phyloP scores from a whole-genome alignment of 2,329 filamentous ascomycete genomes.

The Alternaria gansuensis region DNA sequence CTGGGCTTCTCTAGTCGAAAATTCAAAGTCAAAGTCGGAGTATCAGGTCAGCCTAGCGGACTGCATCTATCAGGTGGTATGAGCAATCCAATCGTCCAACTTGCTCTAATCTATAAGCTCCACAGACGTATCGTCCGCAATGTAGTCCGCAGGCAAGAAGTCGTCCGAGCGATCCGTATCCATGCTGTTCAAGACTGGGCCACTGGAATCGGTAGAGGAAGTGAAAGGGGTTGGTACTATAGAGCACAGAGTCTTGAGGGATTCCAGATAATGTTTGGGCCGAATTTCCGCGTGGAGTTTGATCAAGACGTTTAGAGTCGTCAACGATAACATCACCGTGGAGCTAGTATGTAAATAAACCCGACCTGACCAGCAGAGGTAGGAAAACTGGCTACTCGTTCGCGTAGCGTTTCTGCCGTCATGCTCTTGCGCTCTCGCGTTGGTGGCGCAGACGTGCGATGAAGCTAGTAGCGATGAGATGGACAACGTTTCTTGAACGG shows the following conservation, averaged over 20 bases:
- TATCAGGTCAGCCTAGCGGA: background rate
- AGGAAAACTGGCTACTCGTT: background rate
- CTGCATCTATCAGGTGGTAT: background rate
- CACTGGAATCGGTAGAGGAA: background rate
- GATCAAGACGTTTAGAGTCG: background rate
- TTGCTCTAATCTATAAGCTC: conserved; percentile 2
- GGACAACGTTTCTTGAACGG: background rate
- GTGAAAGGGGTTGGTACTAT: background rate
- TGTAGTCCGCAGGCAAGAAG: background rate
- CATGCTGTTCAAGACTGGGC: background rate
- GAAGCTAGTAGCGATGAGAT: background rate
- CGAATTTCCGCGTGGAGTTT: background rate
- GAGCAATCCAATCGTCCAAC: conserved; percentile 1
- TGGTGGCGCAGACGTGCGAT: conserved; percentile 2
- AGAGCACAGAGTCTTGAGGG: background rate
- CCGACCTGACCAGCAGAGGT: background rate
- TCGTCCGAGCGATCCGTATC: background rate
- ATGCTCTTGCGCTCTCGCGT: background rate
- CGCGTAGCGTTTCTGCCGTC: background rate
- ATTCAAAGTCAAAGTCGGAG: no score
- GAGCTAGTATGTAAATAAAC: background rate
- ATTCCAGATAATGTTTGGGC: background rate
- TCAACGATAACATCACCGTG: background rate
- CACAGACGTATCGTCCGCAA: background rate
- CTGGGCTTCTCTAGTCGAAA: no score